Base-by-base conservation (phyloP, 768 basidiomycete genomes). In the Pleurotus platypus region DNA sequence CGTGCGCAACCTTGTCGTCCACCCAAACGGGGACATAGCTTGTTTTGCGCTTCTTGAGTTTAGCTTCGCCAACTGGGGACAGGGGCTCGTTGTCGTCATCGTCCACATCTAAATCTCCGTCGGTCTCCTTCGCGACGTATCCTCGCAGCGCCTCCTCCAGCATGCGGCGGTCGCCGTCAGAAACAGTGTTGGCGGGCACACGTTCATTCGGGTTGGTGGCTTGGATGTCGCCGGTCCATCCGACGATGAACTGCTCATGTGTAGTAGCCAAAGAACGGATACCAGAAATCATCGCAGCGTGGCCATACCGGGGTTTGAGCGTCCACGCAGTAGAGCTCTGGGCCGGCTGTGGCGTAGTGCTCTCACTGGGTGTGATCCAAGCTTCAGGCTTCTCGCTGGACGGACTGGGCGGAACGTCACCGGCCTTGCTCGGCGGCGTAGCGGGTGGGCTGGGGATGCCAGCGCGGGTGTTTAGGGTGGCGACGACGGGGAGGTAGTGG, bases 231-330 rank as follows among this genome's bases (percentile, higher is more conserved):
- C 96, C 96, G 0, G 92, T 91, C 91, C 97, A 96, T 18, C 94
- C 96, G 45, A 98, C 79, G 67, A 98, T 82, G 65, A 96, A 70
- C 75, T 98, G 93, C 63, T 96, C 89, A 71, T 96, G 90, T 0
- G 90, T 89, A 11, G 84, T 75, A 2, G 87, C 80, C 37, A 99
- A 82, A 9, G 89, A 90, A 54, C 87, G 85, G 66, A 98, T 94
- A 30, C 96, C 96, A 46, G 89, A 90, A 58, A 94, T 89, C 90
- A 98, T 94, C 9, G 96, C 96, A 7, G 92, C 83, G 67, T 98
- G 97, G 15, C 94, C 95, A 61, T 93, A 87, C 40, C 96, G 80
- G 1, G 86, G 83, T 1, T 81, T 71, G 4, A 99, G 75, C 15
- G 83, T 81, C 96, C 96, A 99, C 38, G 77, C 75, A 39, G 74